phyloP scores from a whole-genome alignment of 495 filamentous ascomycete species.

The Xylaria nigripes region DNA sequence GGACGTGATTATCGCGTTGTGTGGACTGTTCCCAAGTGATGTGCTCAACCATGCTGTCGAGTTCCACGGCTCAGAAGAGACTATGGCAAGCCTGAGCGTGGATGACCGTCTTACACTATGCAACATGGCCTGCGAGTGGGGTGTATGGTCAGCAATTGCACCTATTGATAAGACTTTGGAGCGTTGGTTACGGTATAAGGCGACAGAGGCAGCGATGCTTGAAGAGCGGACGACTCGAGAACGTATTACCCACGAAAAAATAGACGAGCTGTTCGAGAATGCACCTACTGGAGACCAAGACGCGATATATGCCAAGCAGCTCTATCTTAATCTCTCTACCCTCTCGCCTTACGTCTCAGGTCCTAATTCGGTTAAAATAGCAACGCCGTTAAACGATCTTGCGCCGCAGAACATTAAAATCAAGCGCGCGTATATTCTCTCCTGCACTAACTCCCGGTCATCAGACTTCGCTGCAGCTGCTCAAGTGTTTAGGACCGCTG shows the following conservation, averaged over 20 bases:
- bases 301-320: slow-evolving; percentile 73
- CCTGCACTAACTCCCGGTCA: slow-evolving; percentile 80
- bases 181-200: slow-evolving; percentile 71
- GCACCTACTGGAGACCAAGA: slow-evolving; percentile 63
- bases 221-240: slow-evolving; percentile 21
- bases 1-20: slow-evolving; percentile 88
- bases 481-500: slow-evolving; percentile 75
- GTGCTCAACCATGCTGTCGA: slow-evolving; percentile 92
- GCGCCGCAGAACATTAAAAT: slow-evolving; percentile 63
- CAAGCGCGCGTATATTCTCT: slow-evolving; percentile 83
- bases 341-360: slow-evolving; percentile 83
- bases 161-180: slow-evolving; percentile 69
- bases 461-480: slow-evolving; percentile 81
- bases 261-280: slow-evolving; percentile 65
- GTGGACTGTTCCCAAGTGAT: slow-evolving; percentile 80
- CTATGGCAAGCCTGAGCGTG: slow-evolving; percentile 63
- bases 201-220: slow-evolving; percentile 54
- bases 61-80: slow-evolving; percentile 73
- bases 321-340: slow-evolving; percentile 71
- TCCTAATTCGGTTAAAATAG: slow-evolving; percentile 85
- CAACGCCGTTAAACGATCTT: slow-evolving; percentile 70
- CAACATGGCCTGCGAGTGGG: slow-evolving; percentile 98
- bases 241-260: slow-evolving; percentile 57
- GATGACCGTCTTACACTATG: slow-evolving; percentile 77
- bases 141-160: slow-evolving; percentile 69